Conservation (phyloP, 805 yeast genomes). For the Saccharomycopsis guyanensis region DNA sequence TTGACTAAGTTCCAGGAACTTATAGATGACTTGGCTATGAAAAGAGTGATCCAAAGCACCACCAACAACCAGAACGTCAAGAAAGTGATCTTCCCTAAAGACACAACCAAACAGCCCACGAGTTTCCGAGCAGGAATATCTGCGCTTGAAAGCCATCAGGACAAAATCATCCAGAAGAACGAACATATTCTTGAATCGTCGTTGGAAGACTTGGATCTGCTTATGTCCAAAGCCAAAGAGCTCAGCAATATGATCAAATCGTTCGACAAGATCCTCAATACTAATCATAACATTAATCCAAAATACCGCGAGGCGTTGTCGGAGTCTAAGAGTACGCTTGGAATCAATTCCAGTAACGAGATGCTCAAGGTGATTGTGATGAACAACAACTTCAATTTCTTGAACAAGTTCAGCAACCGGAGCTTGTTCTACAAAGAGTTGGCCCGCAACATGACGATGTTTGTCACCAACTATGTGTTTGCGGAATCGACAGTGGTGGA, state of each 20-base stretch:
- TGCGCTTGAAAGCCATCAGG: constrained; percentile 54
- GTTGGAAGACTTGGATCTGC: constrained; percentile 64
- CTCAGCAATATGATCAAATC: constrained; percentile 46
- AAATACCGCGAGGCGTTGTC: constrained; percentile 30
- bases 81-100: constrained; percentile 11
- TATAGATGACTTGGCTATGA: constrained; percentile 7
- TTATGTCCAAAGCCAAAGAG: constrained; percentile 74
- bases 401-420: constrained; percentile 17
- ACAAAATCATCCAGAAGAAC: constrained; percentile 46
- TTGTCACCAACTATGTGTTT: constrained; percentile 17
- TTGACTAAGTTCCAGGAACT: constrained; percentile 7
- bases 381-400: constrained; percentile 21
- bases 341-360: constrained; percentile 20
- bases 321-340: constrained; percentile 28
- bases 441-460: constrained; percentile 17
- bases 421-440: constrained; percentile 19
- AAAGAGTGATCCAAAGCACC: constrained; percentile 1
- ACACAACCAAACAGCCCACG: background rate
- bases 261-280: constrained; percentile 26
- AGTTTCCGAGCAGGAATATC: constrained; percentile 51
- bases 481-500: constrained; percentile 25
- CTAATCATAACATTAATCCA: constrained; percentile 21
- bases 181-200: constrained; percentile 59
- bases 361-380: constrained; percentile 18
- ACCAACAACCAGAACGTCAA: constrained; percentile 14